phyloP scores from a whole-genome alignment of 345 rosid genomes.

The Pelargonium nanum region DNA sequence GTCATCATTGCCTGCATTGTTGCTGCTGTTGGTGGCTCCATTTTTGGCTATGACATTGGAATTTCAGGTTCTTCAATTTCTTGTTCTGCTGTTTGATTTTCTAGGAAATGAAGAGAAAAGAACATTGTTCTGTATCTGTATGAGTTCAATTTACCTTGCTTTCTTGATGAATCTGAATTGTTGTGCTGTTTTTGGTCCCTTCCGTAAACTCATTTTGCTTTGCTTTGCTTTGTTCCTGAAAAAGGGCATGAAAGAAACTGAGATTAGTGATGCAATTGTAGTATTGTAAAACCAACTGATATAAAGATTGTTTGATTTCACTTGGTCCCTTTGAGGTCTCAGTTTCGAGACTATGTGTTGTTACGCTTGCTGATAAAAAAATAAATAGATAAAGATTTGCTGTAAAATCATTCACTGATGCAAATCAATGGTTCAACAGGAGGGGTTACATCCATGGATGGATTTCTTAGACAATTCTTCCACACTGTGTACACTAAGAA shows the following conservation, averaged over 20 bases:
- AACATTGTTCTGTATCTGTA: background rate
- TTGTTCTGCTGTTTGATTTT: background rate
- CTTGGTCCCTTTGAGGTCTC: no score
- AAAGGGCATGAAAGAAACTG: constrained; percentile 6
- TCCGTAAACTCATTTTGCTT: no score
- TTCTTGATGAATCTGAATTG: no score
- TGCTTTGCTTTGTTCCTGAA: no score
- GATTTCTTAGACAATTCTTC: constrained; percentile 66
- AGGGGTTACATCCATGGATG: constrained; percentile 85
- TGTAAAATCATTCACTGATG: background rate
- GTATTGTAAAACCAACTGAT: no score
- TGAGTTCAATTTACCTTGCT: background rate
- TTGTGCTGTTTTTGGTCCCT: background rate
- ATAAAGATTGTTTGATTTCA: no score
- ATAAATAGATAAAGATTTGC: no score
- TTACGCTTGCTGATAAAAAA: no score
- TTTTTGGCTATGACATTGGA: constrained; percentile 91
- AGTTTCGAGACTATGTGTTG: no score
- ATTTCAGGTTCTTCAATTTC: constrained; percentile 46
- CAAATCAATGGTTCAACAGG: constrained; percentile 29
- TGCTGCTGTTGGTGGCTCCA: constrained; percentile 79
- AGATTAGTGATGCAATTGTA: no score
- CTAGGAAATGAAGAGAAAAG: background rate
- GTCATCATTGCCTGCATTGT: constrained; percentile 59
- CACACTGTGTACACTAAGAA: constrained; percentile 47